phyloP scores from a whole-genome alignment of 2,329 filamentous ascomycete species.

The Aspergillus sp. region DNA sequence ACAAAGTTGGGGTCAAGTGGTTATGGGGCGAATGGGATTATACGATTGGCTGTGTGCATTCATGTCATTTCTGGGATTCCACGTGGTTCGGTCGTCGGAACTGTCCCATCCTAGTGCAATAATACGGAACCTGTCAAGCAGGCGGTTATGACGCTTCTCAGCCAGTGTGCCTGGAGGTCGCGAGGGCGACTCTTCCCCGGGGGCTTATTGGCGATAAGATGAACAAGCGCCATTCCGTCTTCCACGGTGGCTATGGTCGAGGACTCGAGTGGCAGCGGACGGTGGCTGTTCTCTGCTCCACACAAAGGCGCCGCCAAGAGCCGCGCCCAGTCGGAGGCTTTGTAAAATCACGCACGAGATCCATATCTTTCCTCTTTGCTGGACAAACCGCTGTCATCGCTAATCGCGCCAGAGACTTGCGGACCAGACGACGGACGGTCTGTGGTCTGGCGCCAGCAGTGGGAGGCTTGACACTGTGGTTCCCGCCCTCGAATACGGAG shows the following conservation, averaged over 20 bases:
- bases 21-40: slow-evolving; percentile 13
- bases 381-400: slow-evolving; percentile 1
- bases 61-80: slow-evolving; percentile 20
- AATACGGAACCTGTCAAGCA: neutral
- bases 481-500: neutral
- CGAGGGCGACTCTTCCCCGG: neutral
- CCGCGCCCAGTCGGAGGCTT: slow-evolving; percentile 8
- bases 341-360: slow-evolving; percentile 14
- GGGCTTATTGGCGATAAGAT: slow-evolving; percentile 12
- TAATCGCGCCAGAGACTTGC: slow-evolving; percentile 6
- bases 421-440: neutral
- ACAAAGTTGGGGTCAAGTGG: slow-evolving; percentile 14
- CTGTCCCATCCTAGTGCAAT: slow-evolving; percentile 8
- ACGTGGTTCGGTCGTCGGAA: slow-evolving; percentile 20
- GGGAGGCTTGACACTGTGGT: neutral
- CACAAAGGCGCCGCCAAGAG: slow-evolving; percentile 15
- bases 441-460: neutral
- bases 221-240: neutral
- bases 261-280: neutral
- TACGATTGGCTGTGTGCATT: slow-evolving; percentile 15
- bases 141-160: slow-evolving; percentile 1
- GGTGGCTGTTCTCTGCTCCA: slow-evolving; percentile 6
- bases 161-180: neutral
- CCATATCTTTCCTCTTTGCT: neutral
- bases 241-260: neutral